Evolutionary conservation across 2,329 filamentous ascomycete species (phyloP), one percentile per base, ranked within the genome.

Genomic region (Lasiodiplodia citricola): DNA sequence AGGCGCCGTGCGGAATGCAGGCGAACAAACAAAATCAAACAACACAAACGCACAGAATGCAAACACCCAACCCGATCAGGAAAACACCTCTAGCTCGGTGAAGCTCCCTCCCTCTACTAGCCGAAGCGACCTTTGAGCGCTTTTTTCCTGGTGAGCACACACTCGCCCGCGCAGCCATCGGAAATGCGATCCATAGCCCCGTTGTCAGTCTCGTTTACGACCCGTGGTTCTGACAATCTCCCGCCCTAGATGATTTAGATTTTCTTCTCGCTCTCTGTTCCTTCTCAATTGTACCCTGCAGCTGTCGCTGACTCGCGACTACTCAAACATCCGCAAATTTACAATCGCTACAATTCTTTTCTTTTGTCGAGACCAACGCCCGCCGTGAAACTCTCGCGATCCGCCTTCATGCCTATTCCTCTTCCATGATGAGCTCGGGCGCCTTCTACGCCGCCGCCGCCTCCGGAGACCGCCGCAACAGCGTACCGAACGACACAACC

Each of bases 391-490:
- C 16, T 21, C 31, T 23, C 31, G 11, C 7, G 10, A 60, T 52
- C 56, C 18, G 37, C 21, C 38, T 38, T 44, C n/a, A 28, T 38
- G 14, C 18, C 31, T 23, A 25, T 35, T 28, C n/a, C 14, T 37
- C 25, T 28, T 11, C 44, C 60, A 64, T 64, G 60, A 64, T 64
- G 60, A 64, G 51, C 21, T 25, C 60, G 44, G 47, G 60, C 60
- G 60, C 28, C 28, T 52, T 64, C 31, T 52, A 64, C 60, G 60
- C 28, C 41, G 41, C 58, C 44, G n/a, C 58, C 41, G n/a, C 58
- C 41, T 14, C 54, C 28, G 56, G 37, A 38, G 55, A 38, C 28
- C 21, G 21, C 38, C 37, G 56, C 56, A 60, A 28, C 56, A 23
- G 56, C 55, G 35, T 21, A 4, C 10, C 60, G 16, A 47, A 47